Evolutionary conservation across 306 rosid species (phyloP), one percentile per base, ranked within the genome.

Genomic region (Pueraria montana): DNA sequence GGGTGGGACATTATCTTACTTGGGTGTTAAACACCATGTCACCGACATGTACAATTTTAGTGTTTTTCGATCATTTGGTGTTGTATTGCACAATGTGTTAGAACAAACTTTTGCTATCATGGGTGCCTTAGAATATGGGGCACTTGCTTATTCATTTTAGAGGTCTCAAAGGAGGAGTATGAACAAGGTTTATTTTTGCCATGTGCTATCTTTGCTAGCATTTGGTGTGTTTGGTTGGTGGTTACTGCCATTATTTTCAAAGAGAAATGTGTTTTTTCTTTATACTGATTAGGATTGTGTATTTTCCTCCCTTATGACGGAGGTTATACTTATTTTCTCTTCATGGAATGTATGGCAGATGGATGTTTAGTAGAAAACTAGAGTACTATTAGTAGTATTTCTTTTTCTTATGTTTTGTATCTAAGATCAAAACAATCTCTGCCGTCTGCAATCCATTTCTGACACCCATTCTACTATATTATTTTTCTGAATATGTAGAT

Each of bases 161-260:
- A 50, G 27, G 34, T 63, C 78, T 62, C 20, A 14, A 43, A 48
- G 38, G 48, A 71, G 70, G 52, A n/a, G 50, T 40, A 21, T 1
- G 49, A 18, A 21, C 65, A 56, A 8, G 53, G 17, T 21, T 79
- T 64, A 2, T 5, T 21, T 65, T 52, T 62, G 3, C 56, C n/a
- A 11, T 55, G 42, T 11, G 17, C 53, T 52, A 24, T 63, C n/a
- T 52, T 14, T 71, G 27, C 64, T 71, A 26, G 48, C 58, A n/a
- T 23, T 71, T 70, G 69, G 83, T 49, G 26, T 61, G 26, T 83
- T 45, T 56, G 32, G 45, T 61, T 49, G 75, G 75, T 38, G 18
- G 38, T 14, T 55, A 32, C 53, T 49, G 45, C 32, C 53, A n/a
- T 26, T 23, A 36, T 62, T 32, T 68, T 83, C 1, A 0, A 23